phyloP scores from a whole-genome alignment of 768 basidiomycete species.

The Tylopilus vinaceipallidus region DNA sequence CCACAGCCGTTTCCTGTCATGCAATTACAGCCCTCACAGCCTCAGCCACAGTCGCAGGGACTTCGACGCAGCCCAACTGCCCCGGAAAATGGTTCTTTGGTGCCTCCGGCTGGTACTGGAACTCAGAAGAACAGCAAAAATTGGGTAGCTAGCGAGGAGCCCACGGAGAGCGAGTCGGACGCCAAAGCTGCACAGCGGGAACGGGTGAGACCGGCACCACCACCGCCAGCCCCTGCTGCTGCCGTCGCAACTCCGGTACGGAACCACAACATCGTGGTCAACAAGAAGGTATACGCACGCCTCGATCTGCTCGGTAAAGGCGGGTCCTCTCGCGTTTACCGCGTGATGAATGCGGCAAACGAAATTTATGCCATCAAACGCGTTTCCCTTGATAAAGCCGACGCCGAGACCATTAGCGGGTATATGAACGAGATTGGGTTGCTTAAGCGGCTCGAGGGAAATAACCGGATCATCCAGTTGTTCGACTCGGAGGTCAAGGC shows the following conservation, averaged over 20 bases:
- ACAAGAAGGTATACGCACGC: conserved; percentile 79
- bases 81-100: conserved; percentile 45
- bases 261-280: conserved; percentile 43
- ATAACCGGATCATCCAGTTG: conserved; percentile 86
- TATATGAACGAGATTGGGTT: conserved; percentile 97
- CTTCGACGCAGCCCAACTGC: conserved; percentile 68
- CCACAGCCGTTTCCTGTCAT: conserved; percentile 29
- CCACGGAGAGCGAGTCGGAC: conserved; percentile 36
- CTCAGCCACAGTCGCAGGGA: conserved; percentile 22
- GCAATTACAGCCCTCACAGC: conserved; percentile 22
- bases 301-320: conserved; percentile 91
- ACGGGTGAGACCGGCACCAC: conserved; percentile 33
- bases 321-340: conserved; percentile 93
- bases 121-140: conserved; percentile 36
- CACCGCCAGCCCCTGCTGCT: conserved; percentile 30
- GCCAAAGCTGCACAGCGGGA: conserved; percentile 27
- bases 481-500: conserved; percentile 85
- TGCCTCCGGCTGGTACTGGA: conserved; percentile 15
- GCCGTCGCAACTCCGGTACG: conserved; percentile 31
- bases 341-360: conserved; percentile 74
- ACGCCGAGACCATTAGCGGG: conserved; percentile 83
- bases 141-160: conserved; percentile 48
- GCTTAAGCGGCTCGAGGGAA: conserved; percentile 91
- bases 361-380: conserved; percentile 91
- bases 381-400: conserved; percentile 86